A percentile compares a stretch with the other conserved stretches of the same genome.
phyloP scores from a whole-genome alignment of 306 rosid species.

The Gastrolobium villosum region DNA sequence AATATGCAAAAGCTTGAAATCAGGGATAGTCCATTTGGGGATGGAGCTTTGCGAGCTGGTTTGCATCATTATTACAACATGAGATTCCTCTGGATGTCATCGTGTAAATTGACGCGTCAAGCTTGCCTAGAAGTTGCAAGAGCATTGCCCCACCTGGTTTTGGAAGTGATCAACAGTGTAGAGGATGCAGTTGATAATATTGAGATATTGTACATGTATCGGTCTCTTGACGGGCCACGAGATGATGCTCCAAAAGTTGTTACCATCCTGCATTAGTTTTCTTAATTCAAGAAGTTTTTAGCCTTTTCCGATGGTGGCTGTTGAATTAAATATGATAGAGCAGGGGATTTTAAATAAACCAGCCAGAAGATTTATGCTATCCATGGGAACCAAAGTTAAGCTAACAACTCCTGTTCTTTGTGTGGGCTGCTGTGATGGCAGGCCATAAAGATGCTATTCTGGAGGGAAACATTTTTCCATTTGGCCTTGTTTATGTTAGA shows the following conservation, averaged over 20 bases:
- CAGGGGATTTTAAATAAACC: constrained; percentile 58
- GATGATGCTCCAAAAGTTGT: constrained; percentile 71
- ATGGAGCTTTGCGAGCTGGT: constrained; percentile 79
- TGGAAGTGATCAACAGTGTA: constrained; percentile 68
- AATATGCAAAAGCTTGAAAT: constrained; percentile 91
- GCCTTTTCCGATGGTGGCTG: constrained; percentile 48
- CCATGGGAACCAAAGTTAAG: constrained; percentile 45
- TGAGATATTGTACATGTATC: constrained; percentile 55
- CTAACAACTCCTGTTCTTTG: constrained; percentile 50
- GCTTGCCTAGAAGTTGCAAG: constrained; percentile 80
- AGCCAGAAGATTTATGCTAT: constrained; percentile 52
- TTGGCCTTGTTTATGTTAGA: constrained; percentile 45
- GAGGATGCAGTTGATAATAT: constrained; percentile 25
- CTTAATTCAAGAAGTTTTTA: constrained; percentile 43
- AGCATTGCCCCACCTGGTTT: constrained; percentile 72
- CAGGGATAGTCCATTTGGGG: constrained; percentile 93
- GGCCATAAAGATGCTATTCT: constrained; percentile 40
- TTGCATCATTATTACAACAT: constrained; percentile 89
- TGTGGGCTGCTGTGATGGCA: constrained; percentile 44
- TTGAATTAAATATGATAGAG: constrained; percentile 35
- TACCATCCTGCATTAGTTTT: constrained; percentile 65
- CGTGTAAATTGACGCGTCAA: constrained; percentile 67
- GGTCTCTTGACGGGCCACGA: constrained; percentile 70
- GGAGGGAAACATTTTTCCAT: constrained; percentile 28
- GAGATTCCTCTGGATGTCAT: constrained; percentile 96